Percentiles rank a stretch among this genome's conserved stretches.
These are phyloP conservation scores for Flaveria sonorensis DNA, from an alignment of 129 eudicot genomes.

Conservation along the genomic window DNA sequence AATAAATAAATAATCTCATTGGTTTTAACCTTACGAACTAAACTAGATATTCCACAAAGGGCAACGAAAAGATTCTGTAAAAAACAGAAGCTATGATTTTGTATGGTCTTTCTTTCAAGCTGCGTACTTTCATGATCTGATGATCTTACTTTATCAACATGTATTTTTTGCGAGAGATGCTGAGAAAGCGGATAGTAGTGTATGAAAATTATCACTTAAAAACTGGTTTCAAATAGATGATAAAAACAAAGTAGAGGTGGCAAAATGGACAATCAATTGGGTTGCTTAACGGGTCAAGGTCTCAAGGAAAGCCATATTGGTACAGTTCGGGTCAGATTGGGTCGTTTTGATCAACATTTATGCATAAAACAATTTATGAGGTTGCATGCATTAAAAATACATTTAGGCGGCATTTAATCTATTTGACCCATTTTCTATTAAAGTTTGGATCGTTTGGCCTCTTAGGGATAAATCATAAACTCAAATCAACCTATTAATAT, in stretches of 20 bases:
- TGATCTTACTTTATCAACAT: background rate
- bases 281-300: background rate
- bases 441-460: background rate
- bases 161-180: background rate
- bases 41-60: background rate
- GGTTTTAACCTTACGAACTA: background rate
- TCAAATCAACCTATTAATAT: background rate
- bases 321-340: background rate
- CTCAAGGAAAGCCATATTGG: background rate
- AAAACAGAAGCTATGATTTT: background rate
- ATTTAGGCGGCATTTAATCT: background rate
- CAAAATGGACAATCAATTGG: background rate
- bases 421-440: background rate
- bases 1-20: background rate
- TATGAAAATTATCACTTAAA: background rate
- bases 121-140: background rate
- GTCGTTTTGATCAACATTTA: background rate
- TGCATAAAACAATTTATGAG: background rate
- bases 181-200: background rate
- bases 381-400: background rate
- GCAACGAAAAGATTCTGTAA: background rate
- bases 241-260: background rate
- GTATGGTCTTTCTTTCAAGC: background rate
- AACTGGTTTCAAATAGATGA: background rate
- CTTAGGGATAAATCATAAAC: background rate